Percentiles rank a stretch among this genome's conserved stretches.
phyloP scores from a whole-genome alignment of 257 asterid species.

The Anisodus tanguticus region DNA sequence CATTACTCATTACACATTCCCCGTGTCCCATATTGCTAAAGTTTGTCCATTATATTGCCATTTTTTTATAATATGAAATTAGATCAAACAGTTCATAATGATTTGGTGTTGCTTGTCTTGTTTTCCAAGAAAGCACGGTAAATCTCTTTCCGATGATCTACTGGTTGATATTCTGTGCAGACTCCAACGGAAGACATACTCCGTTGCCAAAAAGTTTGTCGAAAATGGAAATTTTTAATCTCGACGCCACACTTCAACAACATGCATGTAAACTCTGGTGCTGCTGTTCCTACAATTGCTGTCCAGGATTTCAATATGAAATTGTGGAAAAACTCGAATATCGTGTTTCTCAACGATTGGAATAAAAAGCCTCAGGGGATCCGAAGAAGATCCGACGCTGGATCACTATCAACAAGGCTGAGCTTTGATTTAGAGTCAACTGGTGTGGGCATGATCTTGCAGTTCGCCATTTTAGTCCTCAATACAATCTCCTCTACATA shows the following conservation, averaged over 20 bases:
- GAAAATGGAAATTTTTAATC: neutral
- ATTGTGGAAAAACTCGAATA: neutral
- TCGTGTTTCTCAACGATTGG: neutral
- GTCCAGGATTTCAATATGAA: neutral
- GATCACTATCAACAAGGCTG: too few relatives aligned
- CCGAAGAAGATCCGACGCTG: neutral
- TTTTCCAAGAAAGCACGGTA: neutral
- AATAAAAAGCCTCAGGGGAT: neutral
- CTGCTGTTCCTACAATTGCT: neutral
- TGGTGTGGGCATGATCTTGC: too few relatives aligned
- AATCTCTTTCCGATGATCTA: neutral
- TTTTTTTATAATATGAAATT: neutral
- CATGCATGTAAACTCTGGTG: neutral
- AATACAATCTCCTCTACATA: too few relatives aligned
- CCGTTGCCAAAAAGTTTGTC: neutral
- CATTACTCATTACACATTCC: too few relatives aligned
- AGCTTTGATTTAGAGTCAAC: too few relatives aligned
- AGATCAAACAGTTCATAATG: neutral
- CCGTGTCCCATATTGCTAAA: neutral
- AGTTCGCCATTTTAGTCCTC: too few relatives aligned
- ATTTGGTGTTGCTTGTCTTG: neutral
- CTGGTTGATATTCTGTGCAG: neutral
- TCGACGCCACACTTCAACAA: neutral
- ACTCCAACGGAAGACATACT: neutral
- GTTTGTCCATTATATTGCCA: neutral